Evolutionary conservation across 2,329 filamentous ascomycete species (phyloP).

Genomic region (Sclerotinia spermophila): DNA sequence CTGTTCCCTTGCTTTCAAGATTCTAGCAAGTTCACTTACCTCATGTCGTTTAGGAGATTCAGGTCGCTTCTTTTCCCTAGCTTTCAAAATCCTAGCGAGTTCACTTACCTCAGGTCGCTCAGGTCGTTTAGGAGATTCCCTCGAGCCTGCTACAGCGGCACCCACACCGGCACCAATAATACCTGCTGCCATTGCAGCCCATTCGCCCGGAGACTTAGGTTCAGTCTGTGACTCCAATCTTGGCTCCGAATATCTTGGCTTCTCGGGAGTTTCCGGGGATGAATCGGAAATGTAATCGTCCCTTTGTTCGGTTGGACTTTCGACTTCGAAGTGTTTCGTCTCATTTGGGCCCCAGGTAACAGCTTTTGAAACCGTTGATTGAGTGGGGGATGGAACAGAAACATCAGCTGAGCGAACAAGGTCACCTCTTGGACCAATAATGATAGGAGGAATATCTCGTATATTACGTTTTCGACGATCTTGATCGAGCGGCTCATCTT

Average conservation of each 20-base stretch:
- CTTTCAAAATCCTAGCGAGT: conserved; percentile 1
- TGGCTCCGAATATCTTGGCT: conserved; percentile 24
- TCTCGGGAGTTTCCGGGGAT: conserved; percentile 38
- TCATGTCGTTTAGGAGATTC: conserved; percentile 13
- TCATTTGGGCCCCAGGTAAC: conserved; percentile 65
- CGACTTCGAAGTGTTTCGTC: conserved; percentile 60
- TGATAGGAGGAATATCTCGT: conserved; percentile 37
- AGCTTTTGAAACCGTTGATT: conserved; percentile 49
- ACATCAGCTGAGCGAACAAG: conserved; percentile 31
- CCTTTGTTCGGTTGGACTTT: conserved; percentile 48
- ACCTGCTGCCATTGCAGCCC: conserved; percentile 52
- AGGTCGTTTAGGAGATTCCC: conserved; percentile 24
- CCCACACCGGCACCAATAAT: conserved; percentile 43
- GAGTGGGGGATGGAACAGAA: conserved; percentile 36
- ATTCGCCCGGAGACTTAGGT: conserved; percentile 36
- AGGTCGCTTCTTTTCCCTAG: conserved; percentile 15
- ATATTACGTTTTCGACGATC: conserved; percentile 25
- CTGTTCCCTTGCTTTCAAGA: conserved; percentile 15
- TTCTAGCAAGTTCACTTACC: conserved; percentile 4
- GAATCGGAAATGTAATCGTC: conserved; percentile 33
- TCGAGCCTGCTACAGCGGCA: conserved; percentile 30
- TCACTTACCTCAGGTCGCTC: conserved; percentile 15
- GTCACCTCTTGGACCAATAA: conserved; percentile 43
- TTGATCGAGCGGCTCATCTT: conserved; percentile 2
- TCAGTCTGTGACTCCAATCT: not conserved